A percentile compares a stretch with the other conserved stretches of the same genome.
Evolutionary conservation across 139 green algal species (phyloP).

Genomic region (Zygnema circumcarinatum): DNA sequence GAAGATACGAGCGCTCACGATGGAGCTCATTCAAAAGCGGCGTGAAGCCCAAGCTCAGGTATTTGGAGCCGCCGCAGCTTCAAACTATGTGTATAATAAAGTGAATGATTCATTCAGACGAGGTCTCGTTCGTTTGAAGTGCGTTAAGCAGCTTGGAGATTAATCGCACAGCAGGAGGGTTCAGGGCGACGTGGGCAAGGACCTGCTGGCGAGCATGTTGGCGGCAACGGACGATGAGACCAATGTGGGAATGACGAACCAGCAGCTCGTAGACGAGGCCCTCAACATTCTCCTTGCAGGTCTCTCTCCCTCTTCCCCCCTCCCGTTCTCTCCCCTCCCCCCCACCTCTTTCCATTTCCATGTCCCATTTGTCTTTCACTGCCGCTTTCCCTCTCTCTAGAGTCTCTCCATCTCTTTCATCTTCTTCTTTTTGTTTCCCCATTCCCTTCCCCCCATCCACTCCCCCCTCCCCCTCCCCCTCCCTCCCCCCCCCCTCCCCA

Average conservation of each 20-base stretch:
- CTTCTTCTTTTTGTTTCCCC: background rate
- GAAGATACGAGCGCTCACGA: background rate
- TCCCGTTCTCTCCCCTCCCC: background rate
- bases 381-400: background rate
- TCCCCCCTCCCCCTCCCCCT: background rate
- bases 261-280: slow-evolving; percentile 45
- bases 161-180: background rate
- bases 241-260: slow-evolving; percentile 27
- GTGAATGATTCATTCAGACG: no score
- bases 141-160: no score
- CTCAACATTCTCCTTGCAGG: slow-evolving; percentile 60
- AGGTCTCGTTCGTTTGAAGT: no score
- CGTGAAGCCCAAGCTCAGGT: background rate
- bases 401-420: background rate
- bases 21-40: slow-evolving; percentile 5
- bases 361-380: background rate
- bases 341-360: background rate
- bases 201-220: slow-evolving; percentile 41
- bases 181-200: background rate
- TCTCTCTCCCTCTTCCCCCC: slow-evolving; percentile 66
- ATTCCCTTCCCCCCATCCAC: background rate
- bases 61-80: no score
- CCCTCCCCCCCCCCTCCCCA: background rate
- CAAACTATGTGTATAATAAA: no score
- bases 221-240: slow-evolving; percentile 16